phyloP scores from a whole-genome alignment of 2,329 filamentous ascomycete species.

The Rhexocercosporidium sp. region DNA sequence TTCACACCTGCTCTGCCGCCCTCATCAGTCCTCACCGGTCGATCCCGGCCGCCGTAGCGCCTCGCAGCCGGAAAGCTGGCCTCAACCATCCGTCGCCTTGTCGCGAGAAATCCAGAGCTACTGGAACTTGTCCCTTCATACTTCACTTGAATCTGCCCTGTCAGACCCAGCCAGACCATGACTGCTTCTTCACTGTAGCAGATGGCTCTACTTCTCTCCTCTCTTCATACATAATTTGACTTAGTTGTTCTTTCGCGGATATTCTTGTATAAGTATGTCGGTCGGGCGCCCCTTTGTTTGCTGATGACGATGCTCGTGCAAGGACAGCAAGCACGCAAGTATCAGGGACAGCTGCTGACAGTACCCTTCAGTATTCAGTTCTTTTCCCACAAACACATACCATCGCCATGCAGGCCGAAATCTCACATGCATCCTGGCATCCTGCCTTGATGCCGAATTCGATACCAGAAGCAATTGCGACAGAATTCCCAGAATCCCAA shows the following conservation, averaged over 20 bases:
- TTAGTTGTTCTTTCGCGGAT: slow-evolving; percentile 35
- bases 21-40: neutral
- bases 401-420: slow-evolving; percentile 50
- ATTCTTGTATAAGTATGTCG: slow-evolving; percentile 38
- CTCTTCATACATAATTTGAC: slow-evolving; percentile 31
- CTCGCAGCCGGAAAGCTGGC: slow-evolving; percentile 21
- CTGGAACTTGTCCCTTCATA: neutral
- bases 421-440: slow-evolving; percentile 54
- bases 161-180: slow-evolving; percentile 12
- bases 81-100: slow-evolving; percentile 19
- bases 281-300: slow-evolving; percentile 17
- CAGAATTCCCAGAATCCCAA: slow-evolving; percentile 16
- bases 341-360: slow-evolving; percentile 28
- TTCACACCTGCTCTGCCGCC: no score
- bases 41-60: slow-evolving; percentile 12
- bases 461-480: slow-evolving; percentile 31
- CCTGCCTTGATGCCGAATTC: slow-evolving; percentile 57
- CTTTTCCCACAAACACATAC: slow-evolving; percentile 27
- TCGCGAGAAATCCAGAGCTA: slow-evolving; percentile 1
- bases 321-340: slow-evolving; percentile 11
- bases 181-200: slow-evolving; percentile 18
- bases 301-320: slow-evolving; percentile 9
- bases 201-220: slow-evolving; percentile 28
- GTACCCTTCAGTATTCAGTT: slow-evolving; percentile 36
- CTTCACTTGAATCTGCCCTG: slow-evolving; percentile 2